Conservation (phyloP, 2,329 filamentous ascomycete species). For the Aspergillus novoparasiticus region DNA sequence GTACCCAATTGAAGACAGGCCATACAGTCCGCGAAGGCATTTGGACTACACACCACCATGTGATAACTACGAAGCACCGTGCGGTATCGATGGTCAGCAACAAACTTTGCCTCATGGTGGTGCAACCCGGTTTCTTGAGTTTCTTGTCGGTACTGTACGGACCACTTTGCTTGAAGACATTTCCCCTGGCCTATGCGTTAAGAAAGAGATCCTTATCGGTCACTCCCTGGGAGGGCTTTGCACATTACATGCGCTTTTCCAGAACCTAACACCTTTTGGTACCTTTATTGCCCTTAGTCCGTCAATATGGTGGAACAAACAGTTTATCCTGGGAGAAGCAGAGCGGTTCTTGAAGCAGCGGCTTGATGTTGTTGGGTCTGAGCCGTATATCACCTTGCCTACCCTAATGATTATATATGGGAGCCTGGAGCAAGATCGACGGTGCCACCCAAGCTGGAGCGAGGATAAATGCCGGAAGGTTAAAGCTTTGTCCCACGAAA, state of each 20-base stretch:
- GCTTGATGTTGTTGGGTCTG: slow-evolving; percentile 3
- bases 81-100: slow-evolving; percentile 26
- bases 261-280: slow-evolving; percentile 45
- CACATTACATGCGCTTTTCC: slow-evolving; percentile 48
- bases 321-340: slow-evolving; percentile 42
- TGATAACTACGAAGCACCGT: slow-evolving; percentile 23
- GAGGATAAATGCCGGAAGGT: slow-evolving; percentile 2
- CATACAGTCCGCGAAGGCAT: slow-evolving; percentile 24
- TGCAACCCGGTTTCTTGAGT: slow-evolving; percentile 49
- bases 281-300: slow-evolving; percentile 51
- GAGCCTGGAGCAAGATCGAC: slow-evolving; percentile 36
- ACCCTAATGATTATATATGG: slow-evolving; percentile 31
- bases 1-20: slow-evolving; percentile 22
- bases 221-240: slow-evolving; percentile 56
- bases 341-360: slow-evolving; percentile 24
- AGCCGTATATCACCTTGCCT: slow-evolving; percentile 27
- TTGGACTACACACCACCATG: slow-evolving; percentile 26
- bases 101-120: slow-evolving; percentile 38
- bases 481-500: slow-evolving; percentile 24
- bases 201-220: slow-evolving; percentile 49
- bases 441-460: slow-evolving; percentile 13
- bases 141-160: slow-evolving; percentile 44
- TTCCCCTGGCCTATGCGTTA: slow-evolving; percentile 34
- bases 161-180: slow-evolving; percentile 30
- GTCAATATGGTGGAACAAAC: slow-evolving; percentile 51